These are phyloP conservation scores for Naganishia randhawae DNA, from an alignment of 768 basidiomycete genomes.

Conservation along the genomic window DNA sequence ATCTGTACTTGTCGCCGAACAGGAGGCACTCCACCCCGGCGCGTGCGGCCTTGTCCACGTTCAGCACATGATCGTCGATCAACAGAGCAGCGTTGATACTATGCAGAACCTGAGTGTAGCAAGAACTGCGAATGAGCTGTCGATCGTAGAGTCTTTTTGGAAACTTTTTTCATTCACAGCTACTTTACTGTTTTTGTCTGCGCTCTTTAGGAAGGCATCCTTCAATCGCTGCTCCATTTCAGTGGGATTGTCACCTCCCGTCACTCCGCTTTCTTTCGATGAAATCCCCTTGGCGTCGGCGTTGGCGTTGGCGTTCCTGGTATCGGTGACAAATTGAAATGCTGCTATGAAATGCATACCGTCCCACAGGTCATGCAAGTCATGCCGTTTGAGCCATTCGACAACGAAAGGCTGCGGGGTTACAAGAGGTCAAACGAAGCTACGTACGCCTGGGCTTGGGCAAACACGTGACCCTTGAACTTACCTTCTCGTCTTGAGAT, in stretches of 20 bases:
- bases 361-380: conserved; percentile 21
- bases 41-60: conserved; percentile 33
- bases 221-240: conserved; percentile 32
- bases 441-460: not conserved
- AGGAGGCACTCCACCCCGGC: conserved; percentile 37
- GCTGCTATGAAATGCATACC: conserved; percentile 26
- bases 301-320: not conserved
- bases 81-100: conserved; percentile 41
- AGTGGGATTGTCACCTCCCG: not conserved
- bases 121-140: not conserved
- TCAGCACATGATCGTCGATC: conserved; percentile 43
- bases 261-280: not conserved
- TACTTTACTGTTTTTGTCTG: conserved; percentile 35
- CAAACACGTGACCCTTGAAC: no score
- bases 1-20: conserved; percentile 36
- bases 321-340: conserved; percentile 12
- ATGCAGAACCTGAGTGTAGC: conserved; percentile 34
- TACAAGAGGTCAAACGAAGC: not conserved
- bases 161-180: conserved; percentile 30
- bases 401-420: conserved; percentile 25
- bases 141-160: not conserved
- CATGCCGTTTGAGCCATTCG: conserved; percentile 37
- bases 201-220: conserved; percentile 30
- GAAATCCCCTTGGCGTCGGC: not conserved
- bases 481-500: conserved; percentile 17